Conservation (phyloP, 169 alveolate species). For the Perkinsus olseni region DNA sequence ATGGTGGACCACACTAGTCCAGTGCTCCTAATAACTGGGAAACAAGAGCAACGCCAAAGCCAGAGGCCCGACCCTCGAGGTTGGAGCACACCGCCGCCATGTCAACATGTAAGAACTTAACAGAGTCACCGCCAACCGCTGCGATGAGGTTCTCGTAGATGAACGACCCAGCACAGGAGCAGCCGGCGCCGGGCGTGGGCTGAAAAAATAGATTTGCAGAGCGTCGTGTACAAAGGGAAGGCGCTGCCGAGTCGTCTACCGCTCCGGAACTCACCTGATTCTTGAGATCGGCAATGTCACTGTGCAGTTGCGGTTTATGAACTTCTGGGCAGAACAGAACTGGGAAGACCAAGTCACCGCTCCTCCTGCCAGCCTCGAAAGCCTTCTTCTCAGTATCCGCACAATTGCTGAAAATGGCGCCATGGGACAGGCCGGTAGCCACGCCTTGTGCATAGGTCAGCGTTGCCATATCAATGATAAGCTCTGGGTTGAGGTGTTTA, state of each 20-base stretch:
- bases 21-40: not conserved
- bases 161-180: not conserved
- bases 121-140: not conserved
- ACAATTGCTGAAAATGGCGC: not conserved
- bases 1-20: no score
- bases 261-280: not conserved
- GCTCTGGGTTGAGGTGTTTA: slow-evolving; percentile 24
- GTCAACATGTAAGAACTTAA: not conserved
- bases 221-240: no score
- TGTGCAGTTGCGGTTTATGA: not conserved
- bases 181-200: not conserved
- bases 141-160: not conserved
- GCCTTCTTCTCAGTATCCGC: not conserved
- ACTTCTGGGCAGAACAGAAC: not conserved
- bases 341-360: not conserved
- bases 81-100: not conserved
- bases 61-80: not conserved
- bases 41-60: slow-evolving; percentile 1
- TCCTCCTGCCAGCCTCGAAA: not conserved
- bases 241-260: not conserved
- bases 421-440: not conserved
- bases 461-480: slow-evolving; percentile 42
- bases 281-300: not conserved
- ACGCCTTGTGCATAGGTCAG: slow-evolving; percentile 36
- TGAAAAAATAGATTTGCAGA: no score